These are phyloP conservation scores for Margaritispora aquatica DNA, from an alignment of 495 filamentous ascomycete genomes.

Conservation along the genomic window DNA sequence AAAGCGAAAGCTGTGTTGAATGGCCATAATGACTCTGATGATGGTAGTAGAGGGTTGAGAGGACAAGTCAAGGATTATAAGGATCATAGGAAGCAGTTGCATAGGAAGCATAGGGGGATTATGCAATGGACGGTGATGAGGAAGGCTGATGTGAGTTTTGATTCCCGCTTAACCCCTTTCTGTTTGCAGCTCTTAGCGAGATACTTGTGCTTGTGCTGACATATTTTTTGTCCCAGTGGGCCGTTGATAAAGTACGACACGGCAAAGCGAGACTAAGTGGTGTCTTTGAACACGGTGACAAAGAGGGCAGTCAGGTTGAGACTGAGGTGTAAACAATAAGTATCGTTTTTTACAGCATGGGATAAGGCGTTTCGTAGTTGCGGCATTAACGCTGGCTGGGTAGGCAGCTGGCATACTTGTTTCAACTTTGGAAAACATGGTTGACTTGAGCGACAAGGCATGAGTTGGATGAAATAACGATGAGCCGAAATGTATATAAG, in stretches of 20 bases:
- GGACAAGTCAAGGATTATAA: constrained; percentile 45
- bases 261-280: constrained; percentile 45
- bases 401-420: too few species aligned
- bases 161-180: neutral
- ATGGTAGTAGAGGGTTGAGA: constrained; percentile 34
- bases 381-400: too few species aligned
- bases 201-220: too few species aligned
- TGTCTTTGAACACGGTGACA: constrained; percentile 48
- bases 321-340: constrained; percentile 42
- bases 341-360: too few species aligned
- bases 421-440: too few species aligned
- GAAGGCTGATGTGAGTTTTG: constrained; percentile 35
- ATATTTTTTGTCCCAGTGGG: constrained; percentile 34
- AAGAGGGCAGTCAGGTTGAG: constrained; percentile 53
- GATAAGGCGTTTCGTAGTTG: too few species aligned
- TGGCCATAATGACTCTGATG: constrained; percentile 26
- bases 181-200: too few species aligned
- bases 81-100: constrained; percentile 50
- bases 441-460: too few species aligned
- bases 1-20: constrained; percentile 18
- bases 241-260: constrained; percentile 49
- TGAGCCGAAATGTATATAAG: too few species aligned
- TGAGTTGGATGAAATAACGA: too few species aligned
- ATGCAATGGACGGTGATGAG: constrained; percentile 66
- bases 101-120: constrained; percentile 56